Base-by-base conservation (phyloP, 768 basidiomycete genomes). In the Tephrocybe sp. region DNA sequence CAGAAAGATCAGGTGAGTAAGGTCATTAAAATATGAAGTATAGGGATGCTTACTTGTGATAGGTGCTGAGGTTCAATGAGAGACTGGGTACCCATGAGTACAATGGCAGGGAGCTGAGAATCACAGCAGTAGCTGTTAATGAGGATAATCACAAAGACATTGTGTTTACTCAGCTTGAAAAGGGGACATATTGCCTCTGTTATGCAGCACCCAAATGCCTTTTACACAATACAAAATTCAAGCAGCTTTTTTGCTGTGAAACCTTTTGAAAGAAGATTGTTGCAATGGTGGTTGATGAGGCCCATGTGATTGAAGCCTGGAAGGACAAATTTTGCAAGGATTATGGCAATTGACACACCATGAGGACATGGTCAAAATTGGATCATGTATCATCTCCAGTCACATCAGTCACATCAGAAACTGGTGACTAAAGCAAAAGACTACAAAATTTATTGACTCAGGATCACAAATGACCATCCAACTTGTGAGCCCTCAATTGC, bases 311-410 rank as follows among this genome's bases (percentile, higher is more conserved):
- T 24, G 34, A 49, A 30, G 16, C 30, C 1, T 57, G 53, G 53
- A 51, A 51, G 31, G 52, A 47, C 12, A 38, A 37, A n/a, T 59
- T 59, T 42, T 19, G 55, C 16, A 56, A 56, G 39, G 53, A 56
- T 24, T 60, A 56, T 37, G 53, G 37, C n/a, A n/a, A n/a, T n/a
- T n/a, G n/a, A n/a, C n/a, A n/a, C n/a, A n/a, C n/a, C n/a, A n/a
- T n/a, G n/a, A n/a, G n/a, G n/a, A n/a, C n/a, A n/a, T n/a, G n/a
- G n/a, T n/a, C n/a, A n/a, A n/a, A n/a, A n/a, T n/a, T n/a, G n/a
- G n/a, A n/a, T n/a, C n/a, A n/a, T n/a, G n/a, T n/a, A n/a, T n/a
- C n/a, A n/a, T n/a, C n/a, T n/a, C n/a, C n/a, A n/a, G n/a, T n/a
- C n/a, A n/a, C n/a, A n/a, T n/a, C n/a, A n/a, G n/a, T n/a, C n/a